A percentile compares a stretch with the other conserved stretches of the same genome.
Evolutionary conservation across 208 protist genomes (phyloP).

Genomic region (Leishmania amazonensis): DNA sequence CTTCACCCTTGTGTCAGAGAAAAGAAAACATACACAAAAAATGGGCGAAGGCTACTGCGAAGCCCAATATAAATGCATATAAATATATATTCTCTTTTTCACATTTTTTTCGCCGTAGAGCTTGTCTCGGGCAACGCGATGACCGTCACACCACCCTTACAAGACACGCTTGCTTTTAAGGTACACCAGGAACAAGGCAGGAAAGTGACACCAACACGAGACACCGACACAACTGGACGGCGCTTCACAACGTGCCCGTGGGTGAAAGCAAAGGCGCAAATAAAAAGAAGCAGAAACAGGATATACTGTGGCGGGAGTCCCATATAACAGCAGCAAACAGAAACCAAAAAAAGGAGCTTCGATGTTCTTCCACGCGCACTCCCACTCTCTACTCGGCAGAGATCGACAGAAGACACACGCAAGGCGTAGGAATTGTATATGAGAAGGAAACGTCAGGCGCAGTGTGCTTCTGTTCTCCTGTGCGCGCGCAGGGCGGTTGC

Average conservation of each 20-base stretch:
- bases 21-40: no score
- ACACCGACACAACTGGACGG: background rate
- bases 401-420: background rate
- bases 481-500: background rate
- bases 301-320: background rate
- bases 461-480: background rate
- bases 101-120: background rate
- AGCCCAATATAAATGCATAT: no score
- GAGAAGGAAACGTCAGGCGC: background rate
- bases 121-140: background rate
- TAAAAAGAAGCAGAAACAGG: background rate
- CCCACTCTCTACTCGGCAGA: background rate
- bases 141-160: no score
- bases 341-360: background rate
- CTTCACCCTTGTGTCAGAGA: no score
- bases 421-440: background rate
- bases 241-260: background rate
- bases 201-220: background rate
- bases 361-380: background rate
- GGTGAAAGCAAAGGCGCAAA: background rate
- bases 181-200: background rate
- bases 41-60: no score
- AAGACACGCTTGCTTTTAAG: no score
- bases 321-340: background rate
- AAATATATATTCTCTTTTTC: background rate